Evolutionary conservation across 345 rosid species (phyloP).

Genomic region (Citropsis articulata): DNA sequence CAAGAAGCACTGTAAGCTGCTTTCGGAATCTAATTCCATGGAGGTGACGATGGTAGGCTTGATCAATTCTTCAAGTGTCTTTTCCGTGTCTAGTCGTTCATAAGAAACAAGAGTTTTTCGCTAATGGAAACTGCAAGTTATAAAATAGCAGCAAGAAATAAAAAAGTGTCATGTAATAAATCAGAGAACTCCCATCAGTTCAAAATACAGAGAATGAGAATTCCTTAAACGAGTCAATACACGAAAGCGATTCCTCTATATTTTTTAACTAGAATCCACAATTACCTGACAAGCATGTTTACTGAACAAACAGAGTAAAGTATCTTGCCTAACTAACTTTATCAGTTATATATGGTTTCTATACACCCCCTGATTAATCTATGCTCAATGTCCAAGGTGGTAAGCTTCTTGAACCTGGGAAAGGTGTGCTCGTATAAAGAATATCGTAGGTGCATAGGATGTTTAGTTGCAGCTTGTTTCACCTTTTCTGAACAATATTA

Average conservation of each 20-base stretch:
- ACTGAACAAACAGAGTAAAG: background rate
- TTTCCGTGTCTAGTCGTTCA: background rate
- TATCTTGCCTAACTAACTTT: background rate
- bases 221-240: background rate
- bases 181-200: background rate
- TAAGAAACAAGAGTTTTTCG: background rate
- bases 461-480: background rate
- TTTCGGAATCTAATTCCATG: conserved; percentile 38
- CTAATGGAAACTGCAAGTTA: background rate
- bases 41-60: conserved; percentile 46
- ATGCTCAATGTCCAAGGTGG: background rate
- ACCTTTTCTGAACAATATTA: background rate
- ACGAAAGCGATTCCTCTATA: background rate
- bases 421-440: background rate
- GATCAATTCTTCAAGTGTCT: background rate
- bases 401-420: background rate
- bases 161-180: background rate
- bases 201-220: background rate
- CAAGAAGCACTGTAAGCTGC: conserved; percentile 70
- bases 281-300: background rate
- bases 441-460: no score
- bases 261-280: background rate
- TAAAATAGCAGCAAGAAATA: background rate
- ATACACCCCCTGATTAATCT: background rate
- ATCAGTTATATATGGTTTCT: background rate